A percentile compares a stretch with the other conserved stretches of the same genome.
phyloP scores from a whole-genome alignment of 495 filamentous ascomycete species.

The Penicillium waksmanii region DNA sequence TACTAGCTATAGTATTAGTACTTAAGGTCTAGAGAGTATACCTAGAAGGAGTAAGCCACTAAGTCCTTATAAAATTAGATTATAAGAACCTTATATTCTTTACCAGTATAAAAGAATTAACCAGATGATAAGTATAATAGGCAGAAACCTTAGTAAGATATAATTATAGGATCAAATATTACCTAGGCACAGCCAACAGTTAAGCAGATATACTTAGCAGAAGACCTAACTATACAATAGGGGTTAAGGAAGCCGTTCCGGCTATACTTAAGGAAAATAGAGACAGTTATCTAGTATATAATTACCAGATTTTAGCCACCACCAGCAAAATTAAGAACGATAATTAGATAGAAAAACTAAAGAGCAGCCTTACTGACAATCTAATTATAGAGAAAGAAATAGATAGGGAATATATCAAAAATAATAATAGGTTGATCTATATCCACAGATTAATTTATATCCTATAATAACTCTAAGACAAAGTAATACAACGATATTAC shows the following conservation, averaged over 20 bases:
- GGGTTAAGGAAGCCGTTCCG: slow-evolving; percentile 10
- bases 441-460: too few species aligned
- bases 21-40: slow-evolving; percentile 35
- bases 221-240: slow-evolving; percentile 17
- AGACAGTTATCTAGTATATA: slow-evolving; percentile 12
- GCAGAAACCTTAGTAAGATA: too few species aligned
- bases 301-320: slow-evolving; percentile 2
- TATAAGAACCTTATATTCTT: slow-evolving; percentile 27
- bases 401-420: too few species aligned
- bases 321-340: slow-evolving; percentile 9
- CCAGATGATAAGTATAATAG: slow-evolving; percentile 15
- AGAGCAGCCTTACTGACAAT: too few species aligned
- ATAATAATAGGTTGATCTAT: too few species aligned
- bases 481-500: too few species aligned
- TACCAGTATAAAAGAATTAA: slow-evolving; percentile 21
- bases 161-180: slow-evolving; percentile 22
- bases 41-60: slow-evolving; percentile 18
- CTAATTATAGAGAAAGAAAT: too few species aligned
- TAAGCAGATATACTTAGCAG: slow-evolving; percentile 15
- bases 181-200: slow-evolving; percentile 18
- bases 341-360: too few species aligned
- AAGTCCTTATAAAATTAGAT: slow-evolving; percentile 21
- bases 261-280: slow-evolving; percentile 15
- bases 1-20: slow-evolving; percentile 29
- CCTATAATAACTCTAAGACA: too few species aligned